Evolutionary conservation across 257 asterid species (phyloP).

Genomic region (Solanum bulbocastanum): DNA sequence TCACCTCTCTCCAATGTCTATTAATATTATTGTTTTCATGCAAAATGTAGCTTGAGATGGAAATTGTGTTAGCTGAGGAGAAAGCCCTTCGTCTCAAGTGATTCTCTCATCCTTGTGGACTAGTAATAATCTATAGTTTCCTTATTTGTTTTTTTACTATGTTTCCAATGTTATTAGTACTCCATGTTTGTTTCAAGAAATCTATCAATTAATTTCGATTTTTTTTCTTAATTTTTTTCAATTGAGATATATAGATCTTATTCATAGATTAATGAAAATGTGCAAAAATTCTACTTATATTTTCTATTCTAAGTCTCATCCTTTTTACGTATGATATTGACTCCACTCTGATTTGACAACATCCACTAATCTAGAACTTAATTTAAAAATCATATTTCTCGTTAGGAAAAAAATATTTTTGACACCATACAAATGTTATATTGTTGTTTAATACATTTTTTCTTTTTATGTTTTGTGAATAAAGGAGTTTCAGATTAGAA

Average conservation of each 20-base stretch:
- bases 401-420: neutral
- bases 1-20: neutral
- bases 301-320: no score
- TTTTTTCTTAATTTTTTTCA: no score
- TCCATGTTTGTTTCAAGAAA: neutral
- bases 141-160: neutral
- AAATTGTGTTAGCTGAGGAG: neutral
- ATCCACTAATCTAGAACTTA: neutral
- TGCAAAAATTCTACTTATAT: no score
- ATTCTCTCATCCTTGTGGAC: neutral
- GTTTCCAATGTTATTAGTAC: neutral
- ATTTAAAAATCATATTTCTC: neutral
- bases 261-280: no score
- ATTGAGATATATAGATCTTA: no score
- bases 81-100: neutral
- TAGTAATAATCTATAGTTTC: no score
- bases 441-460: neutral
- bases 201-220: neutral
- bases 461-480: neutral
- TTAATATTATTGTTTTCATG: neutral
- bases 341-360: neutral
- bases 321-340: neutral
- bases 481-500: neutral
- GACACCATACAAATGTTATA: neutral
- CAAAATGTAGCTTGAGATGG: neutral